Evolutionary conservation across 225 moss, liverwort and hornwort genomes (phyloP).

Genomic region (Anthoceros angustus): DNA sequence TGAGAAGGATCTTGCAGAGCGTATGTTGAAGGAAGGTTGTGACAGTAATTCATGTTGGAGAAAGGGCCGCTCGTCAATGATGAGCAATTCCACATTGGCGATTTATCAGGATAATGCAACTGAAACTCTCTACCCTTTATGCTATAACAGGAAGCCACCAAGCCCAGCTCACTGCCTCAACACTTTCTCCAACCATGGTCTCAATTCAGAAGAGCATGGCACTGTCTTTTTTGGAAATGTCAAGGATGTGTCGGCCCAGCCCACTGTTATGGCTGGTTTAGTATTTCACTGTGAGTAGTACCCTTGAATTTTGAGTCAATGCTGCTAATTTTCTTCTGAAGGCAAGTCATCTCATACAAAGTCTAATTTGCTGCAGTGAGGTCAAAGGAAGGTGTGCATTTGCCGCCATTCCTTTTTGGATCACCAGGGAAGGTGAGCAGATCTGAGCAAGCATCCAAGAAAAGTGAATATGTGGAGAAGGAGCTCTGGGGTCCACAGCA

Average conservation of each 20-base stretch:
- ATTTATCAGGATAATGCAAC: background rate
- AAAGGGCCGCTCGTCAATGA: background rate
- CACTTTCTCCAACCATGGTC: background rate
- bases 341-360: background rate
- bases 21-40: no score
- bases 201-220: background rate
- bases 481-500: constrained; percentile 23
- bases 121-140: background rate
- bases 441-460: constrained; percentile 25
- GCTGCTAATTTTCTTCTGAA: background rate
- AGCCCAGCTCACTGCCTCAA: background rate
- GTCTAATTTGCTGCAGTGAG: constrained; percentile 37
- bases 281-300: background rate
- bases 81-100: background rate
- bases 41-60: no score
- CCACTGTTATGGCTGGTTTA: background rate
- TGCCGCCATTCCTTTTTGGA: constrained; percentile 63
- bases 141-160: background rate
- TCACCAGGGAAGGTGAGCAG: constrained; percentile 43
- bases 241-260: background rate
- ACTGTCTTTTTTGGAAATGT: background rate
- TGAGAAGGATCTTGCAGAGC: no score
- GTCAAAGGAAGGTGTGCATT: constrained; percentile 54
- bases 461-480: constrained; percentile 22
- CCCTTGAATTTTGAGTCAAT: background rate